These are phyloP conservation scores for Tetragonia tetragonoides DNA, from an alignment of 148 eudicot genomes.

Conservation along the genomic window DNA sequence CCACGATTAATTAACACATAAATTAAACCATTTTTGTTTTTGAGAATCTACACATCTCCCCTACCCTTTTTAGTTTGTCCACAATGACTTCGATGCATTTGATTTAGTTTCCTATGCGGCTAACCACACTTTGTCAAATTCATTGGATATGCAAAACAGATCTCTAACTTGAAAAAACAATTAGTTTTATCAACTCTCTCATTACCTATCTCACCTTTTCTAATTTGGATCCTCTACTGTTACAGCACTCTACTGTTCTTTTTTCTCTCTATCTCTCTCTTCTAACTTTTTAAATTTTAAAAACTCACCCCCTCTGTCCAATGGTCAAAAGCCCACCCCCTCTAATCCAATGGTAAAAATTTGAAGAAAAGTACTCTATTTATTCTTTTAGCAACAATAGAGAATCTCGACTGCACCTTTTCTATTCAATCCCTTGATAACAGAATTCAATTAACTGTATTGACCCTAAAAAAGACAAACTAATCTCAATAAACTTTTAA, in stretches of 20 bases:
- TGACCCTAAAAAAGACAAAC: background rate
- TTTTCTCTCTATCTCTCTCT: no score
- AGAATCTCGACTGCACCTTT: no score
- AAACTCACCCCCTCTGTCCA: no score
- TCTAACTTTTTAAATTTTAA: no score
- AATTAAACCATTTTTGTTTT: background rate
- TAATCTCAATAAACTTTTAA: no score
- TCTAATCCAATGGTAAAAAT: no score
- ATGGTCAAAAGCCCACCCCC: no score
- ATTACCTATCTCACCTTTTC: background rate
- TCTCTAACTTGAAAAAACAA: background rate
- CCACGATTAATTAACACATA: no score
- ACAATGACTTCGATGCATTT: constrained; percentile 24
- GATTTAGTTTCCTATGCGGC: constrained; percentile 18
- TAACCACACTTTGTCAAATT: constrained; percentile 10
- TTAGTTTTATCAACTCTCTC: background rate
- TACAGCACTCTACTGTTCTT: no score
- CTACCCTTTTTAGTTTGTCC: constrained; percentile 9
- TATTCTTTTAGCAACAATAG: no score
- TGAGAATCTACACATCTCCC: background rate
- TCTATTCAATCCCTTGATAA: background rate
- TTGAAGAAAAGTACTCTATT: no score
- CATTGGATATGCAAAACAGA: constrained; percentile 19
- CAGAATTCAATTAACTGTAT: constrained; percentile 7
- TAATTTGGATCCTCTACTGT: no score